Evolutionary conservation across 2,329 filamentous ascomycete species (phyloP).

Genomic region (Neurospora crassa): DNA sequence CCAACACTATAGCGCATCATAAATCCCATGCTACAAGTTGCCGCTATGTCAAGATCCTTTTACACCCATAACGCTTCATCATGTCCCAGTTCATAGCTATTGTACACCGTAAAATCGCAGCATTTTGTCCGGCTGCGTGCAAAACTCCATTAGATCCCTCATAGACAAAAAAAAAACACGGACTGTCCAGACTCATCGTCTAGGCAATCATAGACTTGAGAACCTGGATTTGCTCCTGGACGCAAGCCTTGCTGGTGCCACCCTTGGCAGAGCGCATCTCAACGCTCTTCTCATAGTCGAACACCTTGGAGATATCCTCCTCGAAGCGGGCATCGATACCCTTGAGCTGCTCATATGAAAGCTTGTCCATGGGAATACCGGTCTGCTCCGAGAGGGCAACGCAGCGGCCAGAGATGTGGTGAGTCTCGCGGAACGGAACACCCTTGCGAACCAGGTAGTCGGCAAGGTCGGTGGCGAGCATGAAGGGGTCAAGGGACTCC

Average conservation of each 20-base stretch:
- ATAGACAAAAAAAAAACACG: background rate
- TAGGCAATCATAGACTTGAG: slow-evolving; percentile 8
- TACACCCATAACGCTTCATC: slow-evolving; percentile 2
- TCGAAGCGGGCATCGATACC: slow-evolving; percentile 60
- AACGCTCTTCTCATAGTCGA: slow-evolving; percentile 76
- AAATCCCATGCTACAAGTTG: background rate
- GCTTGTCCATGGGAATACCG: slow-evolving; percentile 59
- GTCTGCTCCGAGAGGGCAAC: slow-evolving; percentile 64
- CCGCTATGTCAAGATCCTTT: background rate
- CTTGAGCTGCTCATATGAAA: slow-evolving; percentile 58
- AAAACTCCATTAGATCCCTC: background rate
- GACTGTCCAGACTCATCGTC: background rate
- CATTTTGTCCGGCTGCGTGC: background rate
- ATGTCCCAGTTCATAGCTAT: background rate
- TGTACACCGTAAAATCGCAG: background rate
- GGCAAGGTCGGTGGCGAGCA: slow-evolving; percentile 67
- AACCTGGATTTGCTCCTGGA: slow-evolving; percentile 12
- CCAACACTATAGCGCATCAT: background rate
- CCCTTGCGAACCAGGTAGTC: slow-evolving; percentile 60
- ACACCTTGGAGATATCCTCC: slow-evolving; percentile 58
- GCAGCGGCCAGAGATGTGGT: slow-evolving; percentile 68
- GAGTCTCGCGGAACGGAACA: slow-evolving; percentile 74
- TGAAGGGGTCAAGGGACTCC: slow-evolving; percentile 68
- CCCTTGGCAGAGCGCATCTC: slow-evolving; percentile 70
- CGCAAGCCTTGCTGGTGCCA: slow-evolving; percentile 55